Base-by-base conservation (phyloP, 208 protist genomes). In the Endotrypanum monterogeii region DNA sequence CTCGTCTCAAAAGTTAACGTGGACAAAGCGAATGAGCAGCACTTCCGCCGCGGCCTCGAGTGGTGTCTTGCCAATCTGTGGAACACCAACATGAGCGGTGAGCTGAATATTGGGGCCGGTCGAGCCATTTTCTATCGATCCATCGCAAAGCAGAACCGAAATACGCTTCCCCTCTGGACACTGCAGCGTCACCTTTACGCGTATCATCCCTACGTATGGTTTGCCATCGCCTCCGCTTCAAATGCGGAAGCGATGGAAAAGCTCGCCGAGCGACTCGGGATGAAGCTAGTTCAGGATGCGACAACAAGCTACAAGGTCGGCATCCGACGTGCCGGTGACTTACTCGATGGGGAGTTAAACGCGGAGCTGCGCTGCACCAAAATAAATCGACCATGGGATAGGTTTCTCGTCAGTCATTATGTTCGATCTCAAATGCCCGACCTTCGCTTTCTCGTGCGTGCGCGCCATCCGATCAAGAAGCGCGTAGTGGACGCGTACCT, bases 71-170 rank as follows among this genome's bases (percentile, higher is more conserved):
- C 92, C 60, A 97, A 97, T 73, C 76, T 91, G 71, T 97, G 93
- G 91, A 96, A 97, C 77, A 89, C 95, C 75, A 95, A 95, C 75
- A 82, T 95, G 83, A 78, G 46, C n/a, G 89, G 88, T 8, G 90
- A 97, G 80, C 79, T 97, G n/a, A 97, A 97, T 78, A 95, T 95
- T 70, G 90, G 90, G 11, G 90, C 90, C 3, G 93, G 93, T 5
- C 91, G 89, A 69, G 79, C 79, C 3, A 84, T 97, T 58, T 97
- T 94, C 76, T 94, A 94, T 74, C 83, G 87, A 48, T 69, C 74
- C n/a, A 79, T 95, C 37, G 90, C 93, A 28, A 97, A 95, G 79
- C 90, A 97, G 70, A 94, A 93, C 74, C 86, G 88, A 25, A 92
- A 90, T 60, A 87, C 93, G 35, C 87, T 97, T 41, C 90, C 93